These are phyloP conservation scores for Dovyalis caffra DNA, from an alignment of 345 rosid genomes.

Conservation along the genomic window DNA sequence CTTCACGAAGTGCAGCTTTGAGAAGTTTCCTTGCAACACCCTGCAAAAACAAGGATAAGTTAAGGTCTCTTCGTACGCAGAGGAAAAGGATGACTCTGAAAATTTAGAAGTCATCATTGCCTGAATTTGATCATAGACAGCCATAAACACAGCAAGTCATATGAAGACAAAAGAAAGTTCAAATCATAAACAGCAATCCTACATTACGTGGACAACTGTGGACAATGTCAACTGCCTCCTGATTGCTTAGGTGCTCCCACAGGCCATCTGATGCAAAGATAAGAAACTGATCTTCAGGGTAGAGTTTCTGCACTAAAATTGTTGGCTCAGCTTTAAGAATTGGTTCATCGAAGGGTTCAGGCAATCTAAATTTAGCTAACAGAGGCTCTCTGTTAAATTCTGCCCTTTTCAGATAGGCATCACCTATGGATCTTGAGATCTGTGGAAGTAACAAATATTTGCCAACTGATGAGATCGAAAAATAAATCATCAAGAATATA, in stretches of 20 bases:
- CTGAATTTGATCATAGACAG: background rate
- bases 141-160: background rate
- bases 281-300: constrained; percentile 82
- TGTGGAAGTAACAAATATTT: constrained; percentile 26
- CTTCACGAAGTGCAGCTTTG: constrained; percentile 75
- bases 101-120: constrained; percentile 1
- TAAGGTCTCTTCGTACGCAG: background rate
- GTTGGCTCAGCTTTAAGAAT: constrained; percentile 90
- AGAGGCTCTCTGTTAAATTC: constrained; percentile 90
- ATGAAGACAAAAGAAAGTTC: constrained; percentile 1
- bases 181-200: constrained; percentile 28
- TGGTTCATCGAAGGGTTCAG: constrained; percentile 68
- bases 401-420: constrained; percentile 82
- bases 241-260: constrained; percentile 96
- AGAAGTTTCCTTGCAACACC: constrained; percentile 78
- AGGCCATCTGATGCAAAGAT: constrained; percentile 97
- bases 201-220: constrained; percentile 71
- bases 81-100: constrained; percentile 6
- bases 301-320: constrained; percentile 62
- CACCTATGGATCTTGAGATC: constrained; percentile 95
- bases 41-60: constrained; percentile 32
- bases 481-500: background rate
- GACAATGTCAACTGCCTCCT: constrained; percentile 95
- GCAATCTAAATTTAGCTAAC: constrained; percentile 73
- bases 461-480: constrained; percentile 3